Evolutionary conservation across 768 basidiomycete genomes (phyloP).

Genomic region (Leccinum uliginosum): DNA sequence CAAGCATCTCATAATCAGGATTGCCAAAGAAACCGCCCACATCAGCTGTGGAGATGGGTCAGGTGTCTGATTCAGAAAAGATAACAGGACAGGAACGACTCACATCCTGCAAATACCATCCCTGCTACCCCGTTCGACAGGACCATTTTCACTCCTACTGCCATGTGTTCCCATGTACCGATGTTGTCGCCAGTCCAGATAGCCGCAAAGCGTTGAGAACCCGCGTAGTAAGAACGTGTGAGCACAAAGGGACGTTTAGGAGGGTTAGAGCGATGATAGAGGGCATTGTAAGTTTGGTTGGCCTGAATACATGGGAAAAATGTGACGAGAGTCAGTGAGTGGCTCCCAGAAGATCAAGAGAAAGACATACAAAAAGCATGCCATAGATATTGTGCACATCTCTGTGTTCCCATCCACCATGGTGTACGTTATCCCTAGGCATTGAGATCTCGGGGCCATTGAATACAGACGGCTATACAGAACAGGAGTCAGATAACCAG

Average conservation of each 20-base stretch:
- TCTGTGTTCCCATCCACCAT: conserved; percentile 97
- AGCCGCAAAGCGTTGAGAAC: conserved; percentile 92
- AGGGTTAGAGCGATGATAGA: conserved; percentile 67
- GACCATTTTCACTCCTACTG: conserved; percentile 90
- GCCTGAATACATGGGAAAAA: conserved; percentile 44
- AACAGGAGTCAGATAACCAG: background rate
- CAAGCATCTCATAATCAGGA: conserved; percentile 89
- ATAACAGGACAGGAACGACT: conserved; percentile 28
- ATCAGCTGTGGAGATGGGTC: conserved; percentile 61
- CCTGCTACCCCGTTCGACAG: conserved; percentile 85
- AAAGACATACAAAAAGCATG: conserved; percentile 74
- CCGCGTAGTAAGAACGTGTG: conserved; percentile 91
- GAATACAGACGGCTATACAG: conserved; percentile 87
- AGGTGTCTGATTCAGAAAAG: background rate
- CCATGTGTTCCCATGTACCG: conserved; percentile 97
- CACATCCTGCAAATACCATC: conserved; percentile 89
- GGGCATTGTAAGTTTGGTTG: conserved; percentile 78
- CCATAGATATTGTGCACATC: conserved; percentile 98
- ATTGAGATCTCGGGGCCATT: conserved; percentile 95
- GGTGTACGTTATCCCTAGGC: conserved; percentile 73
- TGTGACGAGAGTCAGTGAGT: background rate
- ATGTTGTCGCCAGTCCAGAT: conserved; percentile 99
- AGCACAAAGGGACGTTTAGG: conserved; percentile 91
- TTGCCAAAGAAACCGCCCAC: conserved; percentile 99
- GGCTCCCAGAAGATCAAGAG: background rate